These are phyloP conservation scores for Eimeria praecox DNA, from an alignment of 169 alveolate species.

Conservation along the genomic window DNA sequence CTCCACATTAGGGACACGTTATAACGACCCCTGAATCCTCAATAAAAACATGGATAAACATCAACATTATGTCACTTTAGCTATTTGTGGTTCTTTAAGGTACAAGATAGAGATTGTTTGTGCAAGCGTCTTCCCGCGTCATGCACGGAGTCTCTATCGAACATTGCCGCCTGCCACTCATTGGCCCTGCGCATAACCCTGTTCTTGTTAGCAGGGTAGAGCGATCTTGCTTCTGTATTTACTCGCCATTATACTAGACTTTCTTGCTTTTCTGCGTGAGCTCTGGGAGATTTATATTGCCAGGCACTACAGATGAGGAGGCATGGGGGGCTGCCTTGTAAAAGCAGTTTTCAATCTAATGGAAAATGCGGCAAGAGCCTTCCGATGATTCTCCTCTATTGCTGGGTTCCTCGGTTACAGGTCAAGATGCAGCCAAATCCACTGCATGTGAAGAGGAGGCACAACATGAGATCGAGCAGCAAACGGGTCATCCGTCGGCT, in stretches of 20 bases:
- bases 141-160: neutral
- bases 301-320: neutral
- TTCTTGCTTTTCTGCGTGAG: neutral
- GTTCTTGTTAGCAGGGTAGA: neutral
- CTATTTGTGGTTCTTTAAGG: neutral
- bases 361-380: neutral
- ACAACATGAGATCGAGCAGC: neutral
- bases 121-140: neutral
- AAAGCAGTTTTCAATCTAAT: neutral
- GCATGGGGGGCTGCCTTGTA: neutral
- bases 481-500: neutral
- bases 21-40: neutral
- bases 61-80: neutral
- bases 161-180: neutral
- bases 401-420: neutral
- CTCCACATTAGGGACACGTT: neutral
- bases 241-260: neutral
- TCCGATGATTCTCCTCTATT: neutral
- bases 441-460: neutral
- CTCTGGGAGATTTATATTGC: neutral
- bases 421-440: neutral
- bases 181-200: neutral
- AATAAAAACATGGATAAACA: neutral
- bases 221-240: neutral
- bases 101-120: neutral